A percentile compares a stretch with the other conserved stretches of the same genome.
Evolutionary conservation across 306 rosid genomes (phyloP).

Genomic region (Rubus parviflorus): DNA sequence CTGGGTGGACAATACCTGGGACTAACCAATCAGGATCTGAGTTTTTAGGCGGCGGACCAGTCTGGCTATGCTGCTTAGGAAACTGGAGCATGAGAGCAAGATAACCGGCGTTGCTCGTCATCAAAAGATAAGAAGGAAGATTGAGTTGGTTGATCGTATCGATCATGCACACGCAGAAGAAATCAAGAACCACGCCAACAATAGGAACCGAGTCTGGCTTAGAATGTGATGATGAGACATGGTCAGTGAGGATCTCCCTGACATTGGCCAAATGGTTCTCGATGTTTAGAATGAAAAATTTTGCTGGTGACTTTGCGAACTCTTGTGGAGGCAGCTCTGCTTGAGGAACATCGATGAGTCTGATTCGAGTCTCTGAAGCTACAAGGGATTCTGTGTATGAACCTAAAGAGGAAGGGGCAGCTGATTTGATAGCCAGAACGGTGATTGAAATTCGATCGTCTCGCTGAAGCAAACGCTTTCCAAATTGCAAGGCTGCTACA

Average conservation of each 20-base stretch:
- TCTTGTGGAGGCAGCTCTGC: conserved; percentile 38
- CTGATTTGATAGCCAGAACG: conserved; percentile 38
- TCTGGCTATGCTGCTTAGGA: conserved; percentile 24
- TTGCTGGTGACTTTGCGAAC: conserved; percentile 22
- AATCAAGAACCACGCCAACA: conserved; percentile 48
- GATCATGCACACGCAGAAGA: conserved; percentile 47
- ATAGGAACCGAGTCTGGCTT: conserved; percentile 20
- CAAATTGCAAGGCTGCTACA: conserved; percentile 47
- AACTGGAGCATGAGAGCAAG: conserved; percentile 35
- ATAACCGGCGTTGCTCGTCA: conserved; percentile 45
- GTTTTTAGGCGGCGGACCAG: conserved; percentile 28
- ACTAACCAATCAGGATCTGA: conserved; percentile 36
- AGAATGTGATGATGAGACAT: conserved; percentile 26
- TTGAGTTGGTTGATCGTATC: conserved; percentile 49
- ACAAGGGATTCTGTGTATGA: conserved; percentile 39
- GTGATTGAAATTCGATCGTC: conserved; percentile 41
- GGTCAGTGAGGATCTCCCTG: conserved; percentile 11
- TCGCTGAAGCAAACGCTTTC: conserved; percentile 33
- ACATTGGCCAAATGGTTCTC: conserved; percentile 30
- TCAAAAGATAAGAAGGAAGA: conserved; percentile 46
- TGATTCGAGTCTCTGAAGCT: conserved; percentile 39
- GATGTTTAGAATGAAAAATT: conserved; percentile 24
- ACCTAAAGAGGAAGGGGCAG: conserved; percentile 24
- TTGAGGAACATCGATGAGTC: conserved; percentile 47
- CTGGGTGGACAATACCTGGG: conserved; percentile 42